Evolutionary conservation across 2,329 filamentous ascomycete genomes (phyloP).

Genomic region (Hypoxylon sp.): DNA sequence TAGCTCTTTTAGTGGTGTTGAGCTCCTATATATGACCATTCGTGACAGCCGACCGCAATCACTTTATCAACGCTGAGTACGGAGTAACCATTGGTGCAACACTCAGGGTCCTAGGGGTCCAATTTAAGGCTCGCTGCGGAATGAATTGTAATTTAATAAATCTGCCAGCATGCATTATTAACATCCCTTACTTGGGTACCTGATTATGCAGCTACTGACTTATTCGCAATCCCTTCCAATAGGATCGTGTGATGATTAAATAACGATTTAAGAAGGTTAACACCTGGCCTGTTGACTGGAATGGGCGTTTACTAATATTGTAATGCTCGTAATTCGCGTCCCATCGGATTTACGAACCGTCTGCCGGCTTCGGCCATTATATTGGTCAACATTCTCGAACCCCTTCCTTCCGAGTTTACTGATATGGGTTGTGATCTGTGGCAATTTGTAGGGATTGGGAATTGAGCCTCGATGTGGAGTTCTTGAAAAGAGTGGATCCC

Average conservation of each 20-base stretch:
- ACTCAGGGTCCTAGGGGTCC: slow-evolving; percentile 35
- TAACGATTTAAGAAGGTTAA: slow-evolving; percentile 14
- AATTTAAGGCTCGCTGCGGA: slow-evolving; percentile 32
- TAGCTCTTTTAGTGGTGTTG: background rate
- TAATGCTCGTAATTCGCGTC: background rate
- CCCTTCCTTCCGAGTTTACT: slow-evolving; percentile 39
- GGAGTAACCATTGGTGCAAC: slow-evolving; percentile 21
- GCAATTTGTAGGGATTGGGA: slow-evolving; percentile 22
- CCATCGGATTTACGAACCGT: slow-evolving; percentile 28
- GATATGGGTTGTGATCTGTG: slow-evolving; percentile 38
- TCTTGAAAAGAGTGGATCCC: slow-evolving; percentile 2
- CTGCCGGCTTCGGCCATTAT: slow-evolving; percentile 22
- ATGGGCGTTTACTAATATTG: background rate
- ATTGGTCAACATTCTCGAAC: slow-evolving; percentile 31
- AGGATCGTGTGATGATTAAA: slow-evolving; percentile 15
- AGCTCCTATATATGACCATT: background rate
- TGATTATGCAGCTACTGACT: background rate
- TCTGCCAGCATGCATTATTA: slow-evolving; percentile 40
- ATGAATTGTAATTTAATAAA: slow-evolving; percentile 32
- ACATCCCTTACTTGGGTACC: slow-evolving; percentile 10
- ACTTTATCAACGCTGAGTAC: background rate
- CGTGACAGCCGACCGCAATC: background rate
- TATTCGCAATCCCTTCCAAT: slow-evolving; percentile 5
- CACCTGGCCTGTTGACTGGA: slow-evolving; percentile 14
- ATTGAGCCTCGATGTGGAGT: slow-evolving; percentile 27